Evolutionary conservation across 2,329 filamentous ascomycete genomes (phyloP).

Genomic region (Rosellinia necatrix): DNA sequence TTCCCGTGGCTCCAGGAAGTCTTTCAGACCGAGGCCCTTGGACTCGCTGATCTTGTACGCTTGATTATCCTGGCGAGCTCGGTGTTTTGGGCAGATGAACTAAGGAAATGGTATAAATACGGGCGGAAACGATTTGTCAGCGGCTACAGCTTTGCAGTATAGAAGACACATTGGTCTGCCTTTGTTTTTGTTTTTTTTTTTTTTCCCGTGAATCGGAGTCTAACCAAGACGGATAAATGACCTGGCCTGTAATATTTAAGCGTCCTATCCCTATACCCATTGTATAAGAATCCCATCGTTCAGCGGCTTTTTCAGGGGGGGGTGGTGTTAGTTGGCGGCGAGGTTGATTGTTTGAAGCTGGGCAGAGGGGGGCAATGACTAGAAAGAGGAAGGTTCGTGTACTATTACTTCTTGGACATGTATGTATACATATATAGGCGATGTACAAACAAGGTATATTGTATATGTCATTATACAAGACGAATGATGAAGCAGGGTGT

Average conservation of each 20-base stretch:
- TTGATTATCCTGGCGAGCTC: conserved; percentile 79
- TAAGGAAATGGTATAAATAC: conserved; percentile 76
- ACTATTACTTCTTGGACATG: conserved; percentile 2
- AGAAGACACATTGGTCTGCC: conserved; percentile 31
- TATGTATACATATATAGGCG: not conserved
- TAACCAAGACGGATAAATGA: not conserved
- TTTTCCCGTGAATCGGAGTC: conserved; percentile 1
- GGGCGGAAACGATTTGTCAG: conserved; percentile 60
- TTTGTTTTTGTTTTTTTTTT: not conserved
- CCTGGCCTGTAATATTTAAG: conserved; percentile 7
- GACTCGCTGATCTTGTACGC: conserved; percentile 72
- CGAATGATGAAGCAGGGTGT: no score
- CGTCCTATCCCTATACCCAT: conserved; percentile 4
- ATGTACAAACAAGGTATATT: not conserved
- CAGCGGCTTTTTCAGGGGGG: not conserved
- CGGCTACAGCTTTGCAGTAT: conserved; percentile 70
- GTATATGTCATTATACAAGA: no score
- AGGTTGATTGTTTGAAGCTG: not conserved
- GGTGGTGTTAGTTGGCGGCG: not conserved
- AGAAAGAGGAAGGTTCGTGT: conserved; percentile 11
- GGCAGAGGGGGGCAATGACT: not conserved
- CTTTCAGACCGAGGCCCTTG: conserved; percentile 91
- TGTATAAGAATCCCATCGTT: conserved; percentile 11
- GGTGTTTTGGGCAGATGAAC: conserved; percentile 95
- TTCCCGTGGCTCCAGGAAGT: conserved; percentile 91